phyloP scores from a whole-genome alignment of 2,329 filamentous ascomycete genomes.

The Lachnellula willkommii region DNA sequence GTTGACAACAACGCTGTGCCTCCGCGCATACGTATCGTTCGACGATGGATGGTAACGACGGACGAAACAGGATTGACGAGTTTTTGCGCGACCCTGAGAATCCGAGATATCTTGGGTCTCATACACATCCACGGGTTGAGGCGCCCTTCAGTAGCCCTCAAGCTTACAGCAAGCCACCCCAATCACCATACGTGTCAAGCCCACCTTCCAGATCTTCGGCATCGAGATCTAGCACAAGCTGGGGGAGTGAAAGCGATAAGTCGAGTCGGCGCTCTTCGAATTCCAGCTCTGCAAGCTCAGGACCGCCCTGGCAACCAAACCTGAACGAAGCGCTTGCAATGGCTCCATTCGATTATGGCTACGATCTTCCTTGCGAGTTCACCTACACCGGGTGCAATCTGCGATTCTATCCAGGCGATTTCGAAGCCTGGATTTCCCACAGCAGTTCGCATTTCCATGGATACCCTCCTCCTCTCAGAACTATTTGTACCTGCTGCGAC shows the following conservation, averaged over 20 bases:
- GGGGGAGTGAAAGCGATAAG: not conserved
- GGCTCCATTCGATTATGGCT: slow-evolving; percentile 4
- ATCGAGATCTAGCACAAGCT: not conserved
- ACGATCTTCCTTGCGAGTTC: slow-evolving; percentile 26
- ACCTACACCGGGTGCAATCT: slow-evolving; percentile 31
- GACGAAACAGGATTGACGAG: not conserved
- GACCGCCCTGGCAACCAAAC: no score
- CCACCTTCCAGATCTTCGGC: not conserved
- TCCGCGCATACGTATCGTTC: not conserved
- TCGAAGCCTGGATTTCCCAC: slow-evolving; percentile 44
- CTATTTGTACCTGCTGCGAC: slow-evolving; percentile 49
- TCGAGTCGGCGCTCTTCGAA: not conserved
- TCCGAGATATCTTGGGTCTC: not conserved
- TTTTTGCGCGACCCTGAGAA: not conserved
- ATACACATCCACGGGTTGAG: not conserved
- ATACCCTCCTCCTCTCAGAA: slow-evolving; percentile 29
- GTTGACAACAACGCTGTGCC: not conserved
- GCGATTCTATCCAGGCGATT: slow-evolving; percentile 36
- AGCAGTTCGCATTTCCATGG: slow-evolving; percentile 35
- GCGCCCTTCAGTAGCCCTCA: no score
- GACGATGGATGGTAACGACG: not conserved
- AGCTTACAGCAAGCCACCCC: not conserved
- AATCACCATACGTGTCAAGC: not conserved
- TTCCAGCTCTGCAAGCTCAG: slow-evolving; percentile 1
- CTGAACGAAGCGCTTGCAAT: not conserved